A percentile compares a stretch with the other conserved stretches of the same genome.
Conservation (phyloP, 164 flowering plant species). For the Magnolia changhungtana region DNA sequence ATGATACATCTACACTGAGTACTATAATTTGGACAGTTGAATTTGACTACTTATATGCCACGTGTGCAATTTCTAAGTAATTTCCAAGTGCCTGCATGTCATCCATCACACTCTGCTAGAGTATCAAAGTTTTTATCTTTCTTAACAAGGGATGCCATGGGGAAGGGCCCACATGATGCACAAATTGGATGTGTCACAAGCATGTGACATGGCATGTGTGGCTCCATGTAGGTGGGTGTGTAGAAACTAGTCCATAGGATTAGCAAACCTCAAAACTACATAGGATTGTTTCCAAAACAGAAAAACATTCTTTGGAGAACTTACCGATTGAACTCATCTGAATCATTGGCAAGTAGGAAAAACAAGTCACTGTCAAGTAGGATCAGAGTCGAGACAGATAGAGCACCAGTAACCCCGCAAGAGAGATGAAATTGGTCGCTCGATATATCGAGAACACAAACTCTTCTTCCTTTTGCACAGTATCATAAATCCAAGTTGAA, state of each 20-base stretch:
- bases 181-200: neutral
- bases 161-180: neutral
- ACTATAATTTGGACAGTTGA: too few relatives aligned
- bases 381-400: constrained; percentile 81
- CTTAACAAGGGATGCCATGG: neutral
- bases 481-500: constrained; percentile 8
- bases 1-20: too few relatives aligned
- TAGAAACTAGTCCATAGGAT: neutral
- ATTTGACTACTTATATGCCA: too few relatives aligned
- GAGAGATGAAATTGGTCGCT: constrained; percentile 77
- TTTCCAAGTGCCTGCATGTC: too few relatives aligned
- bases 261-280: neutral
- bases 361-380: constrained; percentile 73
- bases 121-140: too few relatives aligned
- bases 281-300: neutral
- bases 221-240: neutral
- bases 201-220: neutral
- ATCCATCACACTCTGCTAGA: too few relatives aligned
- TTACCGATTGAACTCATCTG: constrained; percentile 95
- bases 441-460: constrained; percentile 76
- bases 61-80: too few relatives aligned
- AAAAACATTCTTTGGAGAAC: constrained; percentile 5
- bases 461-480: constrained; percentile 82
- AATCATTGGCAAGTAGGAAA: constrained; percentile 94
- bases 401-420: constrained; percentile 89